phyloP scores from a whole-genome alignment of 2,329 filamentous ascomycete genomes.

The Lachnellula hyalina region DNA sequence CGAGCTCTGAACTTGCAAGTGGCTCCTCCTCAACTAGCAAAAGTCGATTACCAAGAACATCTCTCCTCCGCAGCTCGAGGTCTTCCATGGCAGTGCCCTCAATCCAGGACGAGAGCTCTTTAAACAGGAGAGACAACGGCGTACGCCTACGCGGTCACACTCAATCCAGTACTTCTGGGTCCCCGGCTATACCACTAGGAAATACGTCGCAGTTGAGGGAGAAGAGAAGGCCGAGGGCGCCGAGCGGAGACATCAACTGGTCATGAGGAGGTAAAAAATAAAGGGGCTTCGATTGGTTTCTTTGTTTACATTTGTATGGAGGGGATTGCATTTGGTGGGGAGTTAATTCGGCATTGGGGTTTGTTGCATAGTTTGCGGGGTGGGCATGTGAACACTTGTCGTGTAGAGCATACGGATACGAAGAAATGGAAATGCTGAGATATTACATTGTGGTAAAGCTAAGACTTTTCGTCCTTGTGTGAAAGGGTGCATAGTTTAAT shows the following conservation, averaged over 20 bases:
- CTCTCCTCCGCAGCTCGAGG: conserved; percentile 27
- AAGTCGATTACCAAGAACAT: conserved; percentile 30
- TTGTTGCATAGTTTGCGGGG: conserved; percentile 11
- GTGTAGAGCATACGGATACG: background rate
- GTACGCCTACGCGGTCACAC: conserved; percentile 20
- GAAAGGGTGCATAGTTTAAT: too few species aligned
- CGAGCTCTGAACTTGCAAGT: conserved; percentile 24
- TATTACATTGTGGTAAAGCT: background rate
- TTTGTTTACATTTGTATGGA: background rate
- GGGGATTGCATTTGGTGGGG: conserved; percentile 8
- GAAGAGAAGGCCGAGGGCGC: conserved; percentile 25
- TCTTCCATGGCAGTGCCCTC: conserved; percentile 26
- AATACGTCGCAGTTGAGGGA: conserved; percentile 25
- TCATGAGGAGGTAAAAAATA: conserved; percentile 17
- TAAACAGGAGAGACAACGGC: conserved; percentile 16
- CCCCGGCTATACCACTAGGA: conserved; percentile 7
- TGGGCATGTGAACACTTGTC: background rate
- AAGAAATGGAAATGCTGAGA: background rate
- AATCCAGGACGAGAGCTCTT: conserved; percentile 7
- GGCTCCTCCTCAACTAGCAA: conserved; percentile 21
- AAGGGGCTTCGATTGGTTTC: conserved; percentile 1
- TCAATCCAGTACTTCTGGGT: conserved; percentile 13
- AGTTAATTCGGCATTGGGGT: background rate
- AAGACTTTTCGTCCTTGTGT: too few species aligned
- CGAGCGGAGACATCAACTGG: conserved; percentile 32